Evolutionary conservation across 1,284 basidiomycete genomes (phyloP), one percentile per base, ranked within the genome.

Genomic region (Marasmius sp.): DNA sequence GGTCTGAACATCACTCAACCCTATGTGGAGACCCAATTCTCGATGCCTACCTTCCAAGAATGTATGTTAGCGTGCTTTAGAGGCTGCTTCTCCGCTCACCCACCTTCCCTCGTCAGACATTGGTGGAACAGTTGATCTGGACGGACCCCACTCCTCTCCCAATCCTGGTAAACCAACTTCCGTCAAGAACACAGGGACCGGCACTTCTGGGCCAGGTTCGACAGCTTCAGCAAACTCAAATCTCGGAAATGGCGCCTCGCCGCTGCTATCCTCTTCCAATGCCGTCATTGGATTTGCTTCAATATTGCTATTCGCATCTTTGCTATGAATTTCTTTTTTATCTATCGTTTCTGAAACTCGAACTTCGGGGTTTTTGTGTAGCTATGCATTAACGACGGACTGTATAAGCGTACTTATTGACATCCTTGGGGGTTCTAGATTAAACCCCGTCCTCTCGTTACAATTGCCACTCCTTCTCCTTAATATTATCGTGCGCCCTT

Each of bases 1-100:
- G 78, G 79, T 0, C 54, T 76, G 14, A 85, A 85, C 65, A 72
- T 72, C 45, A 77, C 78, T 0, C 75, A 79, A 9, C 82, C 81
- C 4, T 85, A 85, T 61, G 71, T 77, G 14, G 84, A 85, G 67
- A 68, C 69, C 4, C 75, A 76, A 60, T 74, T 75, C 59, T 66
- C 74, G 0, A 66, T 76, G 39, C 79, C 80, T 6, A 71, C 71
- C 6, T 85, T 84, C 66, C 68, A 71, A 6, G 72, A 84, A 70
- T 83, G 83, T 83, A 52, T 9, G 78, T 73, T 38, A 6, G 22
- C 34, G 20, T 43, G 41, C 59, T 16, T 48, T 3, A 2, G 20
- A 55, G 53, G n/a, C 14, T 14, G 18, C 33, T 37, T 16, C 39
- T 34, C 6, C 18, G 6, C 27, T 27, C 27, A 7, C 6, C 27